phyloP scores from a whole-genome alignment of 441 rosid genomes.

The California macrophylla region DNA sequence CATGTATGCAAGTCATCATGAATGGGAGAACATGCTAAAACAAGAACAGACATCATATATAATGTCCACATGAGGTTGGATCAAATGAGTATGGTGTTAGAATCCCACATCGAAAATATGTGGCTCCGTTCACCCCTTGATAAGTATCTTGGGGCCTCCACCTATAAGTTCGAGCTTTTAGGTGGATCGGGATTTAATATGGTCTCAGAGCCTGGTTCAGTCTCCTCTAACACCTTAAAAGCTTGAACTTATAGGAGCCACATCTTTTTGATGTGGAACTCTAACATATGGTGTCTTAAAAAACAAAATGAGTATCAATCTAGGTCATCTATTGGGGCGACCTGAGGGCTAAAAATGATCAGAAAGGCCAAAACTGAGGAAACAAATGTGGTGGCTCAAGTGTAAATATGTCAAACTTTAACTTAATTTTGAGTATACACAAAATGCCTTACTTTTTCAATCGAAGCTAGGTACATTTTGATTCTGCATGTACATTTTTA shows the following conservation, averaged over 20 bases:
- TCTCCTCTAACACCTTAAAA: too few relatives aligned
- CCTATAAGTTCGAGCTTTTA: too few relatives aligned
- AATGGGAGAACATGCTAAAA: conserved; percentile 1
- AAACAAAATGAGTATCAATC: background rate
- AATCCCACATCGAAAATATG: too few relatives aligned
- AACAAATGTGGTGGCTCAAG: background rate
- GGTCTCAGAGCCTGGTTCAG: too few relatives aligned
- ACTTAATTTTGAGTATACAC: background rate
- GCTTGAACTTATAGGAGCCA: too few relatives aligned
- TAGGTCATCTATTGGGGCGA: background rate
- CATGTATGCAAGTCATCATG: background rate
- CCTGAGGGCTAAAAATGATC: background rate
- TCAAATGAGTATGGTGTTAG: background rate
- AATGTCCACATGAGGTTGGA: background rate
- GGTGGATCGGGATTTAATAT: too few relatives aligned
- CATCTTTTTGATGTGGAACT: too few relatives aligned
- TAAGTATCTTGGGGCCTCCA: too few relatives aligned
- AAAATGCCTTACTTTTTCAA: background rate
- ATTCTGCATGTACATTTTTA: background rate
- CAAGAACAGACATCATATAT: background rate
- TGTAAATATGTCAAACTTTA: background rate
- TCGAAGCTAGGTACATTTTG: background rate
- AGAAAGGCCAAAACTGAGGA: background rate
- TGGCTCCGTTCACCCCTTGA: too few relatives aligned
- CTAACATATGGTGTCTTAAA: too few relatives aligned